Base-by-base conservation (phyloP, 352 stramenopile genomes). In the Globisporangium nodosum region DNA sequence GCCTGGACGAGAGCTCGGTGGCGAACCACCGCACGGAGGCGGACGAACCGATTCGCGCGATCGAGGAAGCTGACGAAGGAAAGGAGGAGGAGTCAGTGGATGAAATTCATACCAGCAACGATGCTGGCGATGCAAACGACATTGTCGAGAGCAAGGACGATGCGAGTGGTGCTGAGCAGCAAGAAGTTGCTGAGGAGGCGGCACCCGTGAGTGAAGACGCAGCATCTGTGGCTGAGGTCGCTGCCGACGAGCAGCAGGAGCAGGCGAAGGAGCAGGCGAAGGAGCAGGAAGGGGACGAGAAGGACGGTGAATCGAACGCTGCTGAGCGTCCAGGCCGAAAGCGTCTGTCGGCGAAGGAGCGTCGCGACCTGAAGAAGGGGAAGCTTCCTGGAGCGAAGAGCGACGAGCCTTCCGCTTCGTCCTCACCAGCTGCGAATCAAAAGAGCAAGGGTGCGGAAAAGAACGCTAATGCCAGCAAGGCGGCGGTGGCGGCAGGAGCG, bases 1-100 rank as follows among this genome's bases (percentile, higher is more conserved):
- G 87, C 21, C 67, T 98, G 21, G 91, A 97, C 47, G 87, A 97
- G 54, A 84, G 81, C 55, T 90, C 70, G n/a, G 61, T 94, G 8
- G 65, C 57, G 11, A 85, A 89, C 46, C 88, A 94, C 49, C 15
- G 56, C 1, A 62, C 64, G 1, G 65, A 76, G 12, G 12, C 24
- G 1, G 47, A 37, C 47, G 47, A 33, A 30, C 11, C 21, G 3
- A 6, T 52, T 27, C 24, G 24, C 6, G 4, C 47, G 13, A n/a
- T 37, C 18, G 54, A 60, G 48, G 60, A 39, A 16, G 45, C 54
- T 0, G 73, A 63, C 0, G 50, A 69, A 13, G 37, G 47, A 15
- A n/a, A 15, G 16, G 33, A 20, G 18, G 54, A 48, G 5, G 47
- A 21, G 15, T 21, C 45, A 9, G 31, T 55, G 30, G 31, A 55